A percentile compares a stretch with the other conserved stretches of the same genome.
phyloP scores from a whole-genome alignment of 257 asterid species.

The Perilla frutescens region DNA sequence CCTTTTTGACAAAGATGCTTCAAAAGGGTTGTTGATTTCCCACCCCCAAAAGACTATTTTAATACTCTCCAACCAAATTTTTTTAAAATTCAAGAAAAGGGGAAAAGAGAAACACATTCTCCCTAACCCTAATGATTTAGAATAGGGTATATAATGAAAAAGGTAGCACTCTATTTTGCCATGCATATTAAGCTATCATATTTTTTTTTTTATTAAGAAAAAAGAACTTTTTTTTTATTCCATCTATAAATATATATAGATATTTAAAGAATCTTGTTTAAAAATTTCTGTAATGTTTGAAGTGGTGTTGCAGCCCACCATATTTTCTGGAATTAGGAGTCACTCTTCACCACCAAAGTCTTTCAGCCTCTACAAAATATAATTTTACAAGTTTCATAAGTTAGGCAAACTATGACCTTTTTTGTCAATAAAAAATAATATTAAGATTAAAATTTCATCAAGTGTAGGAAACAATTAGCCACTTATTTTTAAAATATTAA shows the following conservation, averaged over 20 bases:
- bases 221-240: not conserved
- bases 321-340: conserved; percentile 25
- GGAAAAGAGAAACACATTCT: conserved; percentile 1
- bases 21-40: conserved; percentile 40
- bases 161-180: not conserved
- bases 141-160: not conserved
- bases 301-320: conserved; percentile 32
- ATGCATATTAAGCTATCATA: conserved; percentile 14
- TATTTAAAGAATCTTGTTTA: not conserved
- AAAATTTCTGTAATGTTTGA: not conserved
- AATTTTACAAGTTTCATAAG: not conserved
- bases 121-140: conserved; percentile 16
- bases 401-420: conserved; percentile 31
- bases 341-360: not conserved
- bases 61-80: not conserved
- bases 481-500: not conserved
- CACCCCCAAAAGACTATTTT: conserved; percentile 16
- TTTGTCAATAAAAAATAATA: not conserved
- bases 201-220: not conserved
- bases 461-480: not conserved
- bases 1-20: conserved; percentile 42
- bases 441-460: not conserved
- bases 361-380: not conserved
- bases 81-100: not conserved
- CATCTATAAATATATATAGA: not conserved